Evolutionary conservation across 805 yeast genomes (phyloP), one percentile per base, ranked within the genome.

Genomic region (Debaryomyces prosopidis): DNA sequence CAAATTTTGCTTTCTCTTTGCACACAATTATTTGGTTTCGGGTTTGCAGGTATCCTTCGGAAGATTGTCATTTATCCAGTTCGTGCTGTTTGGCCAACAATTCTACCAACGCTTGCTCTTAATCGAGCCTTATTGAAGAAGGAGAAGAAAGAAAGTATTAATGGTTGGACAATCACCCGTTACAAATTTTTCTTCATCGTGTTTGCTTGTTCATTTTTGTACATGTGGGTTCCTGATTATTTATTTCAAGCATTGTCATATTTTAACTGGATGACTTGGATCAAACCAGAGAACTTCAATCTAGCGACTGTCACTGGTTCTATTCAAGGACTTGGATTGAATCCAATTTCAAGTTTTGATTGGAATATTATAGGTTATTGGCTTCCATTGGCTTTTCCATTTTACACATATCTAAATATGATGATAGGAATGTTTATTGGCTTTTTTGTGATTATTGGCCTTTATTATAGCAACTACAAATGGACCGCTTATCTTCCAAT

Each of bases 251-350:
- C 74, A 4, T 52, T 74, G 10, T 69, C 73, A 9, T 54, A 61
- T 5, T 73, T 73, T 60, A 68, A 71, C 53, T 80, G 85, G 85
- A 68, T 76, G 52, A 69, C 76, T 5, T 80, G 84, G 83, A 79
- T 79, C 36, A 61, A 65, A 4, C 83, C 82, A 16, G 48, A 69
- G 35, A 77, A 76, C 55, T 65, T 72, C 47, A 69, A 73, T 52
- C 57, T 79, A 44, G 77, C 78, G 11, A 52, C 60, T 5, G 57
- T 79, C 16, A 73, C 80, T 12, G 83, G 84, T 20, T 58, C 66
- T 18, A 45, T 53, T n/a, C 39, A 46, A 19, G 82, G 82, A 10
- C 44, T 79, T 17, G 83, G 82, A 10, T 46, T 77, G 41, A 79
- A 77, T 54, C 82, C 82, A 10, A 52, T 75, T 37, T 57, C 81